Conservation (phyloP, 805 yeast genomes). For the Metschnikowia corniflorae region DNA sequence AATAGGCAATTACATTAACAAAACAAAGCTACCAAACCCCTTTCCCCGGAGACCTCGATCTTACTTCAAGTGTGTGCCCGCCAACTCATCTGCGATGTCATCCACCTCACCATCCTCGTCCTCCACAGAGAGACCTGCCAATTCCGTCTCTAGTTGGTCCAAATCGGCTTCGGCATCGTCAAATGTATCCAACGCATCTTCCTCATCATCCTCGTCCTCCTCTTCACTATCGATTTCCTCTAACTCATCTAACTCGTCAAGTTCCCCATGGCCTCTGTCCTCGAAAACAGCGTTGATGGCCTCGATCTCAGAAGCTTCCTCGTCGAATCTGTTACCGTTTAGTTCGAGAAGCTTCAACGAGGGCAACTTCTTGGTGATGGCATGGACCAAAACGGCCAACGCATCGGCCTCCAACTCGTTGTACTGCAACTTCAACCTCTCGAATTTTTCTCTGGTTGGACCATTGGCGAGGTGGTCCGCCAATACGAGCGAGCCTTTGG, state of each 20-base stretch:
- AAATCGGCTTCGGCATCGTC: conserved; percentile 53
- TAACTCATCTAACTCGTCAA: conserved; percentile 92
- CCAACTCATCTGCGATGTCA: conserved; percentile 55
- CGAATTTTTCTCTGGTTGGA: conserved; percentile 41
- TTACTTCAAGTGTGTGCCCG: conserved; percentile 45
- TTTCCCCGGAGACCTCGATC: too few species aligned
- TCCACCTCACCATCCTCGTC: conserved; percentile 47
- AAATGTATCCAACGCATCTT: conserved; percentile 41
- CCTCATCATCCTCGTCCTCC: conserved; percentile 57
- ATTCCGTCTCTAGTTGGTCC: conserved; percentile 51
- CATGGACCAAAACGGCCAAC: conserved; percentile 54
- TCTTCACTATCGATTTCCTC: conserved; percentile 77
- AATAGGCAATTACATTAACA: too few species aligned
- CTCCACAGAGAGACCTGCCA: conserved; percentile 30
- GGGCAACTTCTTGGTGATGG: conserved; percentile 53
- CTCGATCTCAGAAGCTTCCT: conserved; percentile 72
- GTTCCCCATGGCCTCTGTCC: conserved; percentile 71
- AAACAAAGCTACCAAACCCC: too few species aligned
- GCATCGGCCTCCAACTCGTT: conserved; percentile 76
- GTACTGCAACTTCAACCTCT: conserved; percentile 72
- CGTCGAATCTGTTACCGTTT: conserved; percentile 91
- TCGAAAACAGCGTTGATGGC: conserved; percentile 60
- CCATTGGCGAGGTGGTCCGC: conserved; percentile 44
- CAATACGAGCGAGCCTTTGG: conserved; percentile 64
- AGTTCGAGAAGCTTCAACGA: conserved; percentile 67